A percentile compares a stretch with the other conserved stretches of the same genome.
These are phyloP conservation scores for Penicillium crystallinum DNA, from an alignment of 495 filamentous ascomycete genomes.

Conservation along the genomic window DNA sequence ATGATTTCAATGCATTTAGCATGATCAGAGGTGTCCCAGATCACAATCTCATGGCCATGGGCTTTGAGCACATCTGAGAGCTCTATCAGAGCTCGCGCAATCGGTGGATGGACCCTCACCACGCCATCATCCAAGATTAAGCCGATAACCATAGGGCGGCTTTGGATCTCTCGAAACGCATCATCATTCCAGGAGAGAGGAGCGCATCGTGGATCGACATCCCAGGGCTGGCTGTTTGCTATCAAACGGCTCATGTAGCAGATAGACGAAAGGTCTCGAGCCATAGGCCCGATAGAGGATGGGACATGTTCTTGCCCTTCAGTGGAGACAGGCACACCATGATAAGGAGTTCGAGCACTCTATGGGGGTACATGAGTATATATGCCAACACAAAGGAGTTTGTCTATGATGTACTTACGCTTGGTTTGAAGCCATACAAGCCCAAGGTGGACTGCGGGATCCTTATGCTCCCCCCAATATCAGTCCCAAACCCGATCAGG, in stretches of 20 bases:
- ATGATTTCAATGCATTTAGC: conserved; percentile 42
- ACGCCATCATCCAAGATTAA: conserved; percentile 48
- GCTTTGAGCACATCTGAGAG: conserved; percentile 29
- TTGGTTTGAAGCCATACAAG: conserved; percentile 54
- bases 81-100: conserved; percentile 37
- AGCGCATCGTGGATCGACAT: conserved; percentile 41
- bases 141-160: conserved; percentile 40
- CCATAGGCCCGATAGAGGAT: conserved; percentile 48
- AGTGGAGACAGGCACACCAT: conserved; percentile 43
- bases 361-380: conserved; percentile 5
- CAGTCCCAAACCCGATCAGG: conserved; percentile 61
- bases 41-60: conserved; percentile 44
- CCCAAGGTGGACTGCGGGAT: conserved; percentile 52
- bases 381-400: not conserved
- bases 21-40: conserved; percentile 43
- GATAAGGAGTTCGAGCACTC: conserved; percentile 44
- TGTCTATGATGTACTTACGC: conserved; percentile 24
- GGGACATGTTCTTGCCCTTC: conserved; percentile 53
- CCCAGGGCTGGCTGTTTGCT: conserved; percentile 37
- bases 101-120: conserved; percentile 46
- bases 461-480: conserved; percentile 57
- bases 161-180: conserved; percentile 36
- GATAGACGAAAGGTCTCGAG: conserved; percentile 38
- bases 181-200: conserved; percentile 44
- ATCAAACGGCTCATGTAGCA: conserved; percentile 38